phyloP scores from a whole-genome alignment of 257 asterid species.

The Nicotiana tomentosiformis region DNA sequence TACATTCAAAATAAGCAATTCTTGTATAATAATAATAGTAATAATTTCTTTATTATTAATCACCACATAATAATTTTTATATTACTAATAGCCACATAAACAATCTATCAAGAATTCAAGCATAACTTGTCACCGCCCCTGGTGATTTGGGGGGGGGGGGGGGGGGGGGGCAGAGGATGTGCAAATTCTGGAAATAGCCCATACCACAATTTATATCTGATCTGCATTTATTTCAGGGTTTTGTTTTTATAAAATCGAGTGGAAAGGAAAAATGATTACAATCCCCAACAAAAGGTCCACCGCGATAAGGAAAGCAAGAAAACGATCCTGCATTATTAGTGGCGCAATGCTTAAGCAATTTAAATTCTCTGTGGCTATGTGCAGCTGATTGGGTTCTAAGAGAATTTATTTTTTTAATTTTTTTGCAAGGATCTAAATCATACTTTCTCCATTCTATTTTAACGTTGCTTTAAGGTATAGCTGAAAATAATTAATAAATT shows the following conservation, averaged over 20 bases:
- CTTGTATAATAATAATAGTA: no score
- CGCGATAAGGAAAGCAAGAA: background rate
- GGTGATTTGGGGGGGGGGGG: no score
- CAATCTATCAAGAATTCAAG: no score
- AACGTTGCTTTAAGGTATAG: no score
- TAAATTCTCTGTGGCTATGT: background rate
- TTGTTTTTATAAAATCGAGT: background rate
- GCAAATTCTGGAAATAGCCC: background rate
- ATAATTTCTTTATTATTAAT: no score
- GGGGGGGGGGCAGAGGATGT: background rate
- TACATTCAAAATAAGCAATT: no score
- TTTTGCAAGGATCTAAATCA: background rate
- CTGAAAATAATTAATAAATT: no score
- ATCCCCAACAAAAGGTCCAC: background rate
- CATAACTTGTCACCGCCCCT: no score
- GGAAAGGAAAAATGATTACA: background rate
- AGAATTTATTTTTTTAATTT: background rate
- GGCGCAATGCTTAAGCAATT: background rate
- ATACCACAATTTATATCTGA: background rate
- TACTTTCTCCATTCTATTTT: no score
- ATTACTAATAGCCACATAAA: no score
- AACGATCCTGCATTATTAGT: background rate
- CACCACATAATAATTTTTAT: no score
- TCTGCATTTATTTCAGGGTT: background rate
- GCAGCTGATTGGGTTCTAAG: background rate